Evolutionary conservation across 2,329 filamentous ascomycete genomes (phyloP), one percentile per base, ranked within the genome.

Genomic region (Colletotrichum sojae): DNA sequence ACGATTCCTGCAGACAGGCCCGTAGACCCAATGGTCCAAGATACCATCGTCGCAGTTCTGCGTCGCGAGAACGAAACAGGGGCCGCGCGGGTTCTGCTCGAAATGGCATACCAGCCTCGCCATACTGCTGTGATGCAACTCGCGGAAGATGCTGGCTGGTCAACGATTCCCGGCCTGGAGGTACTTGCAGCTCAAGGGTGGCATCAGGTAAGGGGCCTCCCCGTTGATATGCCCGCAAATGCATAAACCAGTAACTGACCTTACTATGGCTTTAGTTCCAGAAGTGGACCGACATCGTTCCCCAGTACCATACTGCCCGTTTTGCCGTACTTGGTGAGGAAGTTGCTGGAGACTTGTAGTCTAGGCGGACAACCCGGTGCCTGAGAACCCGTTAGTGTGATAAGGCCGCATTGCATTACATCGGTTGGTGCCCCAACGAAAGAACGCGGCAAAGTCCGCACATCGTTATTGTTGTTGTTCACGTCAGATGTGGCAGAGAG

Each of bases 41-140:
- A 91, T 73, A 84, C 92, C 2, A 82, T 98, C 10, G 80, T 82
- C 5, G 80, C 84, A 16, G 75, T 90, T 40, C 77, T 90, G n/a
- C 81, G 83, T 67, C 79, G 79, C 25, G 80, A 76, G 70, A 78
- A 73, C 71, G 78, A 75, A 70, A 77, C 76, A 71, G 80, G 81
- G 59, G 80, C 80, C 6, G 81, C 80, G 27, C 87, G 88, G 20
- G 88, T 96, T 13, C 81, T 98, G 70, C 82, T 98, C 4, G 96
- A 99, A 80, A 97, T 99, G 95, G 95, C 96, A 2, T 99, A 99
- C 81, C 97, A 95, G 80, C 96, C 96, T 20, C 85, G 88, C 0
- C 87, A 93, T 60, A 99, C 96, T 5, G 89, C 91, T 8, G 81
- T 97, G 73, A 98, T 98, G 90, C 88, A 92, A 77, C 83, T 98